Percentiles rank a stretch among this genome's conserved stretches.
phyloP scores from a whole-genome alignment of 768 basidiomycete species.

The Trametes cubensis region DNA sequence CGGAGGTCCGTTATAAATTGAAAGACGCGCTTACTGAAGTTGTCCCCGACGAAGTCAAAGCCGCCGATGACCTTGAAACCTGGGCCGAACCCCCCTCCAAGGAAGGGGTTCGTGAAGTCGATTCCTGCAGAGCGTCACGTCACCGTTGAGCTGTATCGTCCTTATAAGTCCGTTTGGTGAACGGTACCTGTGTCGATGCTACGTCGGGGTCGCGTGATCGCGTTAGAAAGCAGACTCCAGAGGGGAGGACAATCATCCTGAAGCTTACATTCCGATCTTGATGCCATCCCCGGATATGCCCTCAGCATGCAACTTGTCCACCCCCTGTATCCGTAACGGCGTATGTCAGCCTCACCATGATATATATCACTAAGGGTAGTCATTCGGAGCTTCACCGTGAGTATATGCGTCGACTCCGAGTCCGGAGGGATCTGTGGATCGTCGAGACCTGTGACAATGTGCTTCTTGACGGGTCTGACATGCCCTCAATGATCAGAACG shows the following conservation, averaged over 20 bases:
- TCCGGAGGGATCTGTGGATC: slow-evolving; percentile 50
- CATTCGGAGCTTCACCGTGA: slow-evolving; percentile 45
- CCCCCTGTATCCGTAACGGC: slow-evolving; percentile 45
- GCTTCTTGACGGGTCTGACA: slow-evolving; percentile 46
- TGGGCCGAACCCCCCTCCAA: slow-evolving; percentile 57
- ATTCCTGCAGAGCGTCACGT: slow-evolving; percentile 37
- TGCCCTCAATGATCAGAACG: neutral
- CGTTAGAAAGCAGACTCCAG: neutral
- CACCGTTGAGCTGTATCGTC: neutral
- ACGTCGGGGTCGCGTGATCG: neutral
- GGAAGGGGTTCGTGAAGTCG: slow-evolving; percentile 58
- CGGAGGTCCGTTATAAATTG: neutral
- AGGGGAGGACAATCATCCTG: neutral
- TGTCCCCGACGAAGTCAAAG: slow-evolving; percentile 61
- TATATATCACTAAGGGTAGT: neutral
- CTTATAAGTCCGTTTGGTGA: neutral
- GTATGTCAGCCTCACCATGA: neutral
- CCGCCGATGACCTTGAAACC: slow-evolving; percentile 57
- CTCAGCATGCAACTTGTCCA: slow-evolving; percentile 64
- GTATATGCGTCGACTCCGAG: slow-evolving; percentile 52
- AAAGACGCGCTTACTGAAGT: slow-evolving; percentile 35
- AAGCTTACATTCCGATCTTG: slow-evolving; percentile 63
- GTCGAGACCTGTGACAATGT: slow-evolving; percentile 44
- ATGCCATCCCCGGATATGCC: slow-evolving; percentile 66
- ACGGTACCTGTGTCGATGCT: slow-evolving; percentile 47